Evolutionary conservation across 345 rosid genomes (phyloP).

Genomic region (Salix exigua): DNA sequence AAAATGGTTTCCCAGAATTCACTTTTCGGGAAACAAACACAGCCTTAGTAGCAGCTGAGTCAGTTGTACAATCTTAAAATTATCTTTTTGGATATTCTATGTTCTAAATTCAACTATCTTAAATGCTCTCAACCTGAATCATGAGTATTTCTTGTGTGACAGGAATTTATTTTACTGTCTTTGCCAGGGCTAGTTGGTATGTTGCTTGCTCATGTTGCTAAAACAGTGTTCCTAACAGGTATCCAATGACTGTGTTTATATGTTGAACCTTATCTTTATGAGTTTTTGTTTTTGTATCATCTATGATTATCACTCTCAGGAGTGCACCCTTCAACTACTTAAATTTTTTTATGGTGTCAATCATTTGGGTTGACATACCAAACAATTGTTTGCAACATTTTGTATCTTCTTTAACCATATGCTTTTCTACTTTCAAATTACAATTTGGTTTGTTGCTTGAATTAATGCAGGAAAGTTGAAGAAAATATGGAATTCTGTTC

Average conservation of each 20-base stretch:
- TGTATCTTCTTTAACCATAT: not conserved
- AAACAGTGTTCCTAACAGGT: constrained; percentile 76
- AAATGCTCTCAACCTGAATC: not conserved
- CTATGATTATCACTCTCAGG: not conserved
- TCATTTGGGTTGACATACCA: not conserved
- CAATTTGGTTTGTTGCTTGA: not conserved
- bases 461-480: not conserved
- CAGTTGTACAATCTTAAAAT: not conserved
- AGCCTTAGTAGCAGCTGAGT: not conserved
- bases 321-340: not conserved
- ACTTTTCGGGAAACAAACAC: no score
- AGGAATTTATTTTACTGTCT: constrained; percentile 17
- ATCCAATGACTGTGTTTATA: not conserved
- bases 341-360: constrained; percentile 1
- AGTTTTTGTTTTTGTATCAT: not conserved
- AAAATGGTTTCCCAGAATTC: no score
- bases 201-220: constrained; percentile 64
- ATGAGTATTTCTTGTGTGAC: constrained; percentile 17
- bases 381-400: not conserved
- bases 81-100: not conserved
- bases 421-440: not conserved
- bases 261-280: not conserved
- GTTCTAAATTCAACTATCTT: not conserved
- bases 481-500: not conserved
- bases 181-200: constrained; percentile 68